Evolutionary conservation across 352 stramenopile genomes (phyloP).

Genomic region (Pythium coloratum): DNA sequence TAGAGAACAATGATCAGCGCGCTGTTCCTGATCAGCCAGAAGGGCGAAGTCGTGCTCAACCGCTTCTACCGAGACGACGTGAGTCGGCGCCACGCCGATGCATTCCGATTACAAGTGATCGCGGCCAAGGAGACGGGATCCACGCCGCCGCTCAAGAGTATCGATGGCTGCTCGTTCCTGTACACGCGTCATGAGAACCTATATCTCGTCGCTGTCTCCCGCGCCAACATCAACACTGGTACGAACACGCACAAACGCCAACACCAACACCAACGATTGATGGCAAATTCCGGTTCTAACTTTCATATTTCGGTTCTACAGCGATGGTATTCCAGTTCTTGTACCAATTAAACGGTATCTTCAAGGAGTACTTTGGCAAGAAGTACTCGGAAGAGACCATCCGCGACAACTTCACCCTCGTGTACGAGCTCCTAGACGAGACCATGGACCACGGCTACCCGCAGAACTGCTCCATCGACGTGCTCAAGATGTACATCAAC

Average conservation of each 20-base stretch:
- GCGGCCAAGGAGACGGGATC: conserved; percentile 96
- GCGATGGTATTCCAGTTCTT: conserved; percentile 96
- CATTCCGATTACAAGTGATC: conserved; percentile 90
- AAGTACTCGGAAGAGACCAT: conserved; percentile 98
- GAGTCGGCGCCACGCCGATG: conserved; percentile 65
- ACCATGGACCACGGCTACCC: conserved; percentile 99
- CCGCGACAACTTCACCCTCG: conserved; percentile 98
- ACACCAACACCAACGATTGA: background rate
- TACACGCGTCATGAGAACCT: conserved; percentile 97
- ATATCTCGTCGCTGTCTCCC: conserved; percentile 97
- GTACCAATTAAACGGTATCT: conserved; percentile 95
- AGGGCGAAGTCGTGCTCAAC: conserved; percentile 82
- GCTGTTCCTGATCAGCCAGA: conserved; percentile 80
- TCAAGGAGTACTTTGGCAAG: conserved; percentile 97
- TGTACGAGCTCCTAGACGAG: conserved; percentile 99
- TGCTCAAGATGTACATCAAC: conserved; percentile 98
- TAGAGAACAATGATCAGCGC: conserved; percentile 64
- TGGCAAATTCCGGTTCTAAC: conserved; percentile 1
- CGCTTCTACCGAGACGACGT: conserved; percentile 84
- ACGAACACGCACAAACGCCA: background rate
- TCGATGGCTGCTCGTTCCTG: conserved; percentile 98
- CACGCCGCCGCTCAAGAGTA: conserved; percentile 92
- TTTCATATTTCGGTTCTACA: conserved; percentile 15
- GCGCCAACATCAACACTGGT: conserved; percentile 96
- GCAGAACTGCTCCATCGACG: conserved; percentile 97